A percentile compares a stretch with the other conserved stretches of the same genome.
Conservation (phyloP, 2,329 filamentous ascomycete genomes). For the Pseudogymnoascus pannorum region DNA sequence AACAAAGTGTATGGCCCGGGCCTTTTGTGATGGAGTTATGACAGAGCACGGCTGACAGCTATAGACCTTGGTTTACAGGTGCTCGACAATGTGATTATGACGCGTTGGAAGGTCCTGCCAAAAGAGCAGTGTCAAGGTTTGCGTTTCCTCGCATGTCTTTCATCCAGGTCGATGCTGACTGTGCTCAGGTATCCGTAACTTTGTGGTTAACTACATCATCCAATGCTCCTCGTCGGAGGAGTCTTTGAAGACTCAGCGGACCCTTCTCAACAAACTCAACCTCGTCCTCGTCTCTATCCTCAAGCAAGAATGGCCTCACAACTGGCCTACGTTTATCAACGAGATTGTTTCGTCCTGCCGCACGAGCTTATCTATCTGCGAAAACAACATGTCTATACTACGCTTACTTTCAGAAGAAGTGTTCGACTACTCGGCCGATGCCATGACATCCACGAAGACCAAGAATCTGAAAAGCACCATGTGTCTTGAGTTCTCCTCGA, state of each 20-base stretch:
- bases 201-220: slow-evolving; percentile 97
- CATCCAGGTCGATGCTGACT: slow-evolving; percentile 19
- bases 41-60: slow-evolving; percentile 10
- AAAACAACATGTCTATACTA: slow-evolving; percentile 99
- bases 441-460: slow-evolving; percentile 98
- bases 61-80: slow-evolving; percentile 89
- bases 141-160: slow-evolving; percentile 21
- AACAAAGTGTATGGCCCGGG: slow-evolving; percentile 73
- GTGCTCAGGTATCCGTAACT: slow-evolving; percentile 83
- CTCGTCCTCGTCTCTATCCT: slow-evolving; percentile 93
- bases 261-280: slow-evolving; percentile 95
- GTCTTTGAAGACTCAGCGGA: slow-evolving; percentile 72
- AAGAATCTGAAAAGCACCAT: slow-evolving; percentile 96
- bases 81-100: slow-evolving; percentile 96
- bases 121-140: slow-evolving; percentile 89
- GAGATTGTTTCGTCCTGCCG: slow-evolving; percentile 97
- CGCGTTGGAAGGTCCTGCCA: slow-evolving; percentile 95
- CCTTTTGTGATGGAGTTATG: background rate
- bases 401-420: slow-evolving; percentile 94
- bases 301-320: slow-evolving; percentile 99
- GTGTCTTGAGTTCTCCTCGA: slow-evolving; percentile 97
- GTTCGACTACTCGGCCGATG: slow-evolving; percentile 96
- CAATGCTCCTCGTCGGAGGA: slow-evolving; percentile 88
- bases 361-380: slow-evolving; percentile 91
- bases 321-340: slow-evolving; percentile 99